A percentile compares a stretch with the other conserved stretches of the same genome.
Evolutionary conservation across 2,329 filamentous ascomycete species (phyloP).

Genomic region (Rutstroemia sp.): DNA sequence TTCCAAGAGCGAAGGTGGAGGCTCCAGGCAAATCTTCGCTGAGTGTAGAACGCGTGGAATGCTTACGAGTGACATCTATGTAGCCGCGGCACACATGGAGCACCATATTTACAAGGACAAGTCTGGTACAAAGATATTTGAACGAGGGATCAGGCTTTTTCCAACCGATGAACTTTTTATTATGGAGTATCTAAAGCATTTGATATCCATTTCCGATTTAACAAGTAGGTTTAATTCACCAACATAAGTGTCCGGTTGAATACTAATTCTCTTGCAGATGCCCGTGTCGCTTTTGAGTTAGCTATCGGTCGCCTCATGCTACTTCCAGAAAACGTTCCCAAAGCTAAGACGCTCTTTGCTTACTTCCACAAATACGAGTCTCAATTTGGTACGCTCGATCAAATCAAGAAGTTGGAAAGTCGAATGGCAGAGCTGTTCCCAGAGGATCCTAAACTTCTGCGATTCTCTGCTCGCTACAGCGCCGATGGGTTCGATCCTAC

Average conservation of each 20-base stretch:
- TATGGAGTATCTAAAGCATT: constrained; percentile 90
- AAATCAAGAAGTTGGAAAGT: constrained; percentile 84
- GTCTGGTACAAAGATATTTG: constrained; percentile 90
- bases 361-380: constrained; percentile 97
- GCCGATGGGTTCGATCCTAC: constrained; percentile 74
- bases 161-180: constrained; percentile 91
- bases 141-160: constrained; percentile 87
- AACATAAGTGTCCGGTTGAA: neutral
- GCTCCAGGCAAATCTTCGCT: constrained; percentile 80
- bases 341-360: constrained; percentile 76
- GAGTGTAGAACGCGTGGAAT: constrained; percentile 83
- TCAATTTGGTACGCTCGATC: constrained; percentile 83
- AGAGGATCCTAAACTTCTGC: constrained; percentile 68
- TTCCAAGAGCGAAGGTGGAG: constrained; percentile 38
- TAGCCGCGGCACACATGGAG: constrained; percentile 87
- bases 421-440: constrained; percentile 93
- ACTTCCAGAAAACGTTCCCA: constrained; percentile 65
- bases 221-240: constrained; percentile 60
- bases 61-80: constrained; percentile 89
- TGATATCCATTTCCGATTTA: constrained; percentile 85
- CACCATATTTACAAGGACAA: constrained; percentile 93
- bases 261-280: constrained; percentile 51
- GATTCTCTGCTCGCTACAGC: constrained; percentile 72
- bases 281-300: constrained; percentile 91
- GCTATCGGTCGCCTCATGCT: constrained; percentile 75